phyloP scores from a whole-genome alignment of 2,329 filamentous ascomycete genomes.

The Eurotiales sp. region DNA sequence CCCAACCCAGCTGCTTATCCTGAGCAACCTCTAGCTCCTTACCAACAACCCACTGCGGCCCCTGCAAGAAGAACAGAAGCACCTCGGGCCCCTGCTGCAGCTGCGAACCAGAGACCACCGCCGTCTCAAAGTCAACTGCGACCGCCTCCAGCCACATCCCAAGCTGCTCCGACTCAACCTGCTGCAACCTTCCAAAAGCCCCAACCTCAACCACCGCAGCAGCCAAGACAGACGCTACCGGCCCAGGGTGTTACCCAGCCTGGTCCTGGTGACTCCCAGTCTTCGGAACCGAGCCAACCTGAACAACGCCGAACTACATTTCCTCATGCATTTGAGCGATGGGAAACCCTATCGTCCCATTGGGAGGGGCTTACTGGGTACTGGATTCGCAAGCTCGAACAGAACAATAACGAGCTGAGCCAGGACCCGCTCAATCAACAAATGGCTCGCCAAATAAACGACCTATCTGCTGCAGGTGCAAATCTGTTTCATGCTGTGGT shows the following conservation, averaged over 20 bases:
- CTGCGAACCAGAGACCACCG: conserved; percentile 11
- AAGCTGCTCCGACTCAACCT: conserved; percentile 10
- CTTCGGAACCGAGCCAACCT: conserved; percentile 22
- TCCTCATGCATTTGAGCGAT: conserved; percentile 94
- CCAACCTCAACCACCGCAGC: conserved; percentile 15
- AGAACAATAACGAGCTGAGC: conserved; percentile 81
- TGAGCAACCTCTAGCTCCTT: conserved; percentile 4
- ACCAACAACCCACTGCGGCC: conserved; percentile 7
- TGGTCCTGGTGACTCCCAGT: conserved; percentile 22
- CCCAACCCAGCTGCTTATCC: conserved; percentile 12
- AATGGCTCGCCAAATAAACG: conserved; percentile 88
- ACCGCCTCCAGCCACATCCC: conserved; percentile 14
- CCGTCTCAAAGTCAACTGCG: conserved; percentile 20
- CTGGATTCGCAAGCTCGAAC: conserved; percentile 90
- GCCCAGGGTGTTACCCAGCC: conserved; percentile 21
- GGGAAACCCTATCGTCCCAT: conserved; percentile 94
- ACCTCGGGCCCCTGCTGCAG: neutral
- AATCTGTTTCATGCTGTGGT: conserved; percentile 98
- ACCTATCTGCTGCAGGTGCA: conserved; percentile 92
- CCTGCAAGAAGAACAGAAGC: conserved; percentile 12
- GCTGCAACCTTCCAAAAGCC: conserved; percentile 15
- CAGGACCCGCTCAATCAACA: conserved; percentile 80
- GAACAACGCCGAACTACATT: conserved; percentile 63
- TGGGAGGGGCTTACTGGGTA: conserved; percentile 98
- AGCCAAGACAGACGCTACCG: conserved; percentile 15